A percentile compares a stretch with the other conserved stretches of the same genome.
Conservation (phyloP, 1,284 basidiomycete genomes). For the Leccinum solheimii region DNA sequence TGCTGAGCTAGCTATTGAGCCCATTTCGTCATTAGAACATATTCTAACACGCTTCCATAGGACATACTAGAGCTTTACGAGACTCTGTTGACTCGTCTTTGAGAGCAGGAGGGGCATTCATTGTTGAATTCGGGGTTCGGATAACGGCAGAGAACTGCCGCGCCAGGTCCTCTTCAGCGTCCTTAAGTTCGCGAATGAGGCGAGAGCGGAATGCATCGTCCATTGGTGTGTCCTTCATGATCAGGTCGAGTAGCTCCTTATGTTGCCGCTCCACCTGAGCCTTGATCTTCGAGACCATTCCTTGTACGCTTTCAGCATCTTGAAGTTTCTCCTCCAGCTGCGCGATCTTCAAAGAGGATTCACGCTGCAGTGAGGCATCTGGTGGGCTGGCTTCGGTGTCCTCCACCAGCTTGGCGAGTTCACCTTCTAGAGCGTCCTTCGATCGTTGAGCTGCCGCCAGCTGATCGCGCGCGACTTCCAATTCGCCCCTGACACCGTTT, state of each 20-base stretch:
- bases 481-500: constrained; percentile 51
- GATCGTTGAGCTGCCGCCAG: constrained; percentile 54
- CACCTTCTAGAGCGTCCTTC: constrained; percentile 67
- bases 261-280: constrained; percentile 69
- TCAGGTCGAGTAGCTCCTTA: constrained; percentile 64
- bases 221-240: constrained; percentile 56
- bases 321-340: constrained; percentile 66
- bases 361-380: constrained; percentile 51
- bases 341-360: constrained; percentile 66
- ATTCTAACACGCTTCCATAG: not conserved
- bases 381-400: constrained; percentile 50
- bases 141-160: constrained; percentile 48
- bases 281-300: constrained; percentile 56
- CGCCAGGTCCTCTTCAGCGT: constrained; percentile 62
- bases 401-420: constrained; percentile 67
- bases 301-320: constrained; percentile 52
- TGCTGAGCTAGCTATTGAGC: constrained; percentile 60
- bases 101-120: constrained; percentile 51
- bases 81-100: constrained; percentile 71
- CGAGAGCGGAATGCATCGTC: constrained; percentile 66
- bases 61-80: constrained; percentile 64
- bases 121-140: constrained; percentile 39
- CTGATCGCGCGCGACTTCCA: constrained; percentile 54
- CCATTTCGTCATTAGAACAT: constrained; percentile 4
- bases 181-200: constrained; percentile 68